Conservation (phyloP, 108 stramenopile genomes). For the Cafeteria roenbergensis region DNA sequence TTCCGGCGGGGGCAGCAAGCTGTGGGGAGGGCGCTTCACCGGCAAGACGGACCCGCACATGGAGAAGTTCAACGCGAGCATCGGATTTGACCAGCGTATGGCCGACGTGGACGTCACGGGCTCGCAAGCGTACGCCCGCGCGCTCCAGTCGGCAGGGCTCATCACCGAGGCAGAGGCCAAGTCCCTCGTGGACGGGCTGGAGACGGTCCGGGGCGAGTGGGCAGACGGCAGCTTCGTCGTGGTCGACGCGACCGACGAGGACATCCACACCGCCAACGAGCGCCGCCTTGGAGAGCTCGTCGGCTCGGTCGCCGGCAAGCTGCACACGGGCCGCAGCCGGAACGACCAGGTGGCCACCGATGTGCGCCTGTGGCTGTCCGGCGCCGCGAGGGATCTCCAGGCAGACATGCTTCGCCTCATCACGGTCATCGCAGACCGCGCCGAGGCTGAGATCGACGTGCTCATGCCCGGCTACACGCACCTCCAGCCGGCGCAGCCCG, state of each 20-base stretch:
- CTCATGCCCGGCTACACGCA: conserved; percentile 98
- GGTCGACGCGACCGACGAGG: conserved; percentile 79
- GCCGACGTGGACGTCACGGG: conserved; percentile 86
- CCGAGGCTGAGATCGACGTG: conserved; percentile 67
- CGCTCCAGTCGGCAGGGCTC: conserved; percentile 64
- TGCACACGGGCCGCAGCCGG: conserved; percentile 90
- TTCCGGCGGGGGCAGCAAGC: conserved; percentile 19
- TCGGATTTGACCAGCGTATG: conserved; percentile 87
- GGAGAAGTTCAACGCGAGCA: conserved; percentile 95
- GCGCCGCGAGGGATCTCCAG: conserved; percentile 48
- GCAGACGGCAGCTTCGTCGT: conserved; percentile 59
- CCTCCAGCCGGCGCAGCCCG: conserved; percentile 94
- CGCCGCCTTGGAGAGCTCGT: conserved; percentile 87
- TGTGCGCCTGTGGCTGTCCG: conserved; percentile 82
- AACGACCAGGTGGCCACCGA: conserved; percentile 96
- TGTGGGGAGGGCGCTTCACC: conserved; percentile 86
- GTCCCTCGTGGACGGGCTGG: conserved; percentile 58
- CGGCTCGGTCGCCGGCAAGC: conserved; percentile 76
- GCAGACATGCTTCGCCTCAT: conserved; percentile 43
- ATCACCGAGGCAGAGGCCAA: conserved; percentile 65
- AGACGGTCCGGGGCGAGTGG: conserved; percentile 75
- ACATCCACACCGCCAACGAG: conserved; percentile 99
- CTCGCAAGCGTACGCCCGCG: conserved; percentile 84
- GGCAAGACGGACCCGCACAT: conserved; percentile 94
- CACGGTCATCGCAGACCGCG: conserved; percentile 51